A percentile compares a stretch with the other conserved stretches of the same genome.
These are phyloP conservation scores for Globisporangium cystogenes DNA, from an alignment of 352 stramenopile species.

Conservation along the genomic window DNA sequence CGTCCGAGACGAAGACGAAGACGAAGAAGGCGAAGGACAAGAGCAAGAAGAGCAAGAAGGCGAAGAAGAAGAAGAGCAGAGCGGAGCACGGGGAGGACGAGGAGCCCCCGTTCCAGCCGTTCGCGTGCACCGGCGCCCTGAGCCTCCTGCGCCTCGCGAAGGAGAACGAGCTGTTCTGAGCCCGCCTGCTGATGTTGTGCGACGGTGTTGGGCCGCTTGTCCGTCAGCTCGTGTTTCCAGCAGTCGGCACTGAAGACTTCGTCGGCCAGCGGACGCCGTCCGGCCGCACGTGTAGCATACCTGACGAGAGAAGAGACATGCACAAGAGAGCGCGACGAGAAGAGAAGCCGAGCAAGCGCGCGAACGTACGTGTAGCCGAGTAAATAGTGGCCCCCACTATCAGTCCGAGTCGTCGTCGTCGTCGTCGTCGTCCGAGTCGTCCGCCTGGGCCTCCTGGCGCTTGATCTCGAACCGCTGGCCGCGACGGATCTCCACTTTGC, in stretches of 20 bases:
- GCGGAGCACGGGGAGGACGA: conserved; percentile 16
- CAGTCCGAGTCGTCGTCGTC: conserved; percentile 7
- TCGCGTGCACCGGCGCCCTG: conserved; percentile 61
- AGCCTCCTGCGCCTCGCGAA: conserved; percentile 56
- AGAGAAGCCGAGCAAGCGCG: background rate
- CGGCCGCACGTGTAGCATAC: background rate
- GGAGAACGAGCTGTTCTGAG: conserved; percentile 72
- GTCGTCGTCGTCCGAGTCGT: conserved; percentile 5
- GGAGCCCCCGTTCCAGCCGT: conserved; percentile 54
- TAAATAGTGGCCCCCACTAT: background rate
- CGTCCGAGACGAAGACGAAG: conserved; percentile 1
- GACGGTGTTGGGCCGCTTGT: too few relatives aligned
- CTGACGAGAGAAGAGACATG: background rate
- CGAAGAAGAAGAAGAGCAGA: conserved; percentile 24
- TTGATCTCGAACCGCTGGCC: conserved; percentile 5
- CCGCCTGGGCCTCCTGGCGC: background rate
- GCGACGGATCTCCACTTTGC: conserved; percentile 20
- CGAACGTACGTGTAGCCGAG: background rate
- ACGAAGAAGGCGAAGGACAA: conserved; percentile 11
- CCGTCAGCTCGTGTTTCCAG: too few relatives aligned
- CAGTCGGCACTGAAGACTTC: too few relatives aligned
- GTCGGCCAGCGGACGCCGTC: too few relatives aligned
- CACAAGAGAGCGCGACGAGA: too few relatives aligned
- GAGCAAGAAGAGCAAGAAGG: conserved; percentile 15
- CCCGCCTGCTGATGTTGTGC: too few relatives aligned